Conservation (phyloP, 805 yeast genomes). For the Candida khao-thaluensis region DNA sequence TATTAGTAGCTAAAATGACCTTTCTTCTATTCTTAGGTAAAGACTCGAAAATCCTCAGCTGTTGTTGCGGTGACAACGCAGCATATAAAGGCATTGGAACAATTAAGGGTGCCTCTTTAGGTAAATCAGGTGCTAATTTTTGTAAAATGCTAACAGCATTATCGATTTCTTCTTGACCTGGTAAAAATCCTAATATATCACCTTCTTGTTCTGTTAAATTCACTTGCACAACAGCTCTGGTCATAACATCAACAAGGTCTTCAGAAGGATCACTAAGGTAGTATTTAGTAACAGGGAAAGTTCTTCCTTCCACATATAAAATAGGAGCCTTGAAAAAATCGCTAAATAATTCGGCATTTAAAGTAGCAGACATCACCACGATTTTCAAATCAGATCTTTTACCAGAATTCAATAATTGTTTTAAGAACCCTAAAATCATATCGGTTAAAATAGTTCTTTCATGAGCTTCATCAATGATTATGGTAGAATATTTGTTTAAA, state of each 20-base stretch:
- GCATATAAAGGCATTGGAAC: slow-evolving; percentile 89
- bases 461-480: slow-evolving; percentile 95
- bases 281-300: slow-evolving; percentile 74
- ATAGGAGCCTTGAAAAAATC: slow-evolving; percentile 82
- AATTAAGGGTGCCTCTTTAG: slow-evolving; percentile 71
- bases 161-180: slow-evolving; percentile 98
- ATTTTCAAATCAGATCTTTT: slow-evolving; percentile 61
- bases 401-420: slow-evolving; percentile 51
- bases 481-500: slow-evolving; percentile 65
- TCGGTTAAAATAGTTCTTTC: slow-evolving; percentile 94
- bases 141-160: slow-evolving; percentile 65
- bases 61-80: slow-evolving; percentile 83
- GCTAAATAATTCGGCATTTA: slow-evolving; percentile 86
- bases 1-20: slow-evolving; percentile 88
- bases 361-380: slow-evolving; percentile 90
- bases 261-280: slow-evolving; percentile 67
- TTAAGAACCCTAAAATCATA: slow-evolving; percentile 82
- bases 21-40: slow-evolving; percentile 70
- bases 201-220: slow-evolving; percentile 81
- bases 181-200: slow-evolving; percentile 86
- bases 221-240: slow-evolving; percentile 72
- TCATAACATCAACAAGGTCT: slow-evolving; percentile 79
- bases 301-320: slow-evolving; percentile 83
- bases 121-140: slow-evolving; percentile 61
- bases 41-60: slow-evolving; percentile 72